Evolutionary conservation across 441 rosid species (phyloP).

Genomic region (Populus tomentosa): DNA sequence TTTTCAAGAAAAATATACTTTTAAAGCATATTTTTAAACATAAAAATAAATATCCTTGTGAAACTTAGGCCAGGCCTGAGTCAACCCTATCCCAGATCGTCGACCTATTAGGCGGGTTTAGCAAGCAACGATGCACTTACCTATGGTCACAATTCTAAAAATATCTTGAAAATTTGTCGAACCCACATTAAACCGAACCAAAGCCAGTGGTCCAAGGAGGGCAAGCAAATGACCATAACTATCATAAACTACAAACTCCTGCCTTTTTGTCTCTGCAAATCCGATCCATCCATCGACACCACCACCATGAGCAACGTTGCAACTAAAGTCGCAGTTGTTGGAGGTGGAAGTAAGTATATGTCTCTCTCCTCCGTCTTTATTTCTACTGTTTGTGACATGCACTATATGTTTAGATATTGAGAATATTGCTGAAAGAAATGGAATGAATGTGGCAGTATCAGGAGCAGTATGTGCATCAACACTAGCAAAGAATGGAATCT

Average conservation of each 20-base stretch:
- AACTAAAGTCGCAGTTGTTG: slow-evolving; percentile 61
- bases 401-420: too few species aligned
- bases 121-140: too few species aligned
- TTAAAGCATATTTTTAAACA: too few species aligned
- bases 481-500: slow-evolving; percentile 55
- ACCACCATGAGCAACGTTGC: slow-evolving; percentile 32
- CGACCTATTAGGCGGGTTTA: too few species aligned
- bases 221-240: neutral
- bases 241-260: neutral
- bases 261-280: neutral
- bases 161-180: neutral
- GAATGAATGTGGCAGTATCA: slow-evolving; percentile 40
- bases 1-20: too few species aligned
- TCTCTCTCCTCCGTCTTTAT: neutral
- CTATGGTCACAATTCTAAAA: too few species aligned
- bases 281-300: neutral
- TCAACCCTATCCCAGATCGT: too few species aligned
- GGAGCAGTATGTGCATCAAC: slow-evolving; percentile 79
- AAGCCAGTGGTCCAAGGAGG: neutral
- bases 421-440: neutral
- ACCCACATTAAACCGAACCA: neutral
- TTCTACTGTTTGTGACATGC: too few species aligned
- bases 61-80: too few species aligned
- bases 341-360: slow-evolving; percentile 57
- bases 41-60: too few species aligned